These are phyloP conservation scores for Dianthus caryophyllus DNA, from an alignment of 148 eudicot genomes.

Conservation along the genomic window DNA sequence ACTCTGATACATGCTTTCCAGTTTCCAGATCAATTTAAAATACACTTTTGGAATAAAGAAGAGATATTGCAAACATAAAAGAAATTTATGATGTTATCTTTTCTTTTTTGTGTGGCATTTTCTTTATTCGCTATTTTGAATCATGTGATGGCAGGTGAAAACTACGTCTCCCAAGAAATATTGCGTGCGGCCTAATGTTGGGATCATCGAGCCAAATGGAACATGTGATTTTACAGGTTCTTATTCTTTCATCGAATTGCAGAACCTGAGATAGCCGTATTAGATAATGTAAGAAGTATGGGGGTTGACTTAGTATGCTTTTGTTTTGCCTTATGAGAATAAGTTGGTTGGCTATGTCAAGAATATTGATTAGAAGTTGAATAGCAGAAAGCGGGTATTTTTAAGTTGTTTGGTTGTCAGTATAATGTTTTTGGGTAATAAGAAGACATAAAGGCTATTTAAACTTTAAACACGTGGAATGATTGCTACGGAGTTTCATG, in stretches of 20 bases:
- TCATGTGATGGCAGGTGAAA: conserved; percentile 51
- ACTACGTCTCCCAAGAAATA: conserved; percentile 69
- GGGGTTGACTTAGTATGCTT: not conserved
- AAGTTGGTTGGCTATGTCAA: not conserved
- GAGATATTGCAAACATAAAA: not conserved
- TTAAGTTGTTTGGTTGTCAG: not conserved
- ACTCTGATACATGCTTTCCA: not conserved
- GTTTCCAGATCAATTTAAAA: not conserved
- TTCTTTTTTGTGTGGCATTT: not conserved
- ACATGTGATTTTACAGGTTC: conserved; percentile 52
- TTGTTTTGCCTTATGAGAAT: not conserved
- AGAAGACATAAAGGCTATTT: not conserved
- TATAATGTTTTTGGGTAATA: not conserved
- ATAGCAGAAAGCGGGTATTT: not conserved
- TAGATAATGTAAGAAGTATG: not conserved
- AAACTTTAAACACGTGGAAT: not conserved
- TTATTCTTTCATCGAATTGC: not conserved
- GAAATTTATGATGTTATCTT: too few species aligned
- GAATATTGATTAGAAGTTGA: not conserved
- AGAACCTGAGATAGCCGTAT: not conserved
- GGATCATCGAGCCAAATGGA: conserved; percentile 48
- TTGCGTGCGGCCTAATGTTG: conserved; percentile 58
- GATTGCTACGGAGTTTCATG: not conserved
- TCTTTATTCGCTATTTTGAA: not conserved
- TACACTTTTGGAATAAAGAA: not conserved